phyloP scores from a whole-genome alignment of 495 filamentous ascomycete genomes.

The Neurospora sp. region DNA sequence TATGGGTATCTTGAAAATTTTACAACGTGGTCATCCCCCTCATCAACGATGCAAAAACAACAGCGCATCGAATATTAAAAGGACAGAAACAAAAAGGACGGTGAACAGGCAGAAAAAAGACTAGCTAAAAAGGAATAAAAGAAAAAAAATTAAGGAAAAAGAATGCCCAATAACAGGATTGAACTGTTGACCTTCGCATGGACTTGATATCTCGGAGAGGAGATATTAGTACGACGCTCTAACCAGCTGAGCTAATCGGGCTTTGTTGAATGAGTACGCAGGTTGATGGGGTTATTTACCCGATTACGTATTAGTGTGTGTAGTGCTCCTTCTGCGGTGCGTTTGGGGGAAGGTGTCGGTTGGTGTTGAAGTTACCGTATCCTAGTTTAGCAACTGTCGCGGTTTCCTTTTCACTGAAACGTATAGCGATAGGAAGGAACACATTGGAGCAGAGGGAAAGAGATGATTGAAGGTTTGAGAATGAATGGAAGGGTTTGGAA shows the following conservation, averaged over 20 bases:
- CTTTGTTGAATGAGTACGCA: neutral
- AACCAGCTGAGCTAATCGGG: neutral
- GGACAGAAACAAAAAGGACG: neutral
- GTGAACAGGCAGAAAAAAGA: neutral
- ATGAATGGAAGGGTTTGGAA: neutral
- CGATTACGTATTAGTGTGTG: no score
- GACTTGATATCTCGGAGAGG: neutral
- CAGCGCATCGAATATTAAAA: neutral
- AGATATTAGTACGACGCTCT: neutral
- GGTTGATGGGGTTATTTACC: neutral
- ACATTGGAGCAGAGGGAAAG: no score
- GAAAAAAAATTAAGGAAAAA: neutral
- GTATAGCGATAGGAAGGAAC: no score
- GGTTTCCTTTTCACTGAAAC: no score
- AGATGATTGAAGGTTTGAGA: neutral
- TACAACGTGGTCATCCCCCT: no score
- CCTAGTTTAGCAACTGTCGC: no score
- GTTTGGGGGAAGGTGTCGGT: neutral
- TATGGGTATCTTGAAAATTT: no score
- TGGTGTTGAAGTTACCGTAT: no score
- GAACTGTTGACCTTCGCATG: neutral
- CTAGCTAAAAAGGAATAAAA: no score
- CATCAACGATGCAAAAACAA: neutral
- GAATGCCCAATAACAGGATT: neutral
- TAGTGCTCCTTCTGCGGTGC: neutral